Base-by-base conservation (phyloP, 768 basidiomycete species). In the Strobilomyces dryophilus region DNA sequence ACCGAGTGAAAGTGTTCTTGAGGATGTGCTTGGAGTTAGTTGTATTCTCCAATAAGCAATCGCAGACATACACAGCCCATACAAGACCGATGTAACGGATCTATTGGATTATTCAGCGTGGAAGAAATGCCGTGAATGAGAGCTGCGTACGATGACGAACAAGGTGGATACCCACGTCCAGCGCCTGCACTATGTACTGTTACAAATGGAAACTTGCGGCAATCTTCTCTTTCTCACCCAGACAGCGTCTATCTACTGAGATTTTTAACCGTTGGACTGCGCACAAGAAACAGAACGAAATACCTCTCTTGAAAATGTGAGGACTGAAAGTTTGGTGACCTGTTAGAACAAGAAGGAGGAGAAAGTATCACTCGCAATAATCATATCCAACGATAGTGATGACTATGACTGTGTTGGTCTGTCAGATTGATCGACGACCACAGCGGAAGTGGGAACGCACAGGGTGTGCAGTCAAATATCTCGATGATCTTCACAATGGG, bases 141-240 rank as follows among this genome's bases (percentile, higher is more conserved):
- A 9, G 20, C n/a, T n/a, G 51, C 61, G 9, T 24, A 62, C 61
- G 1, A 64, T 1, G 11, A 61, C 8, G 31, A 64, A 62, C 1
- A 64, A 1, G 1, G 43, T 35, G 5, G 61, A 64, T 11, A 64
- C 52, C 49, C 34, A 39, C 12, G 58, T 60, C 58, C 58, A 60
- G 9, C 31, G 34, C 39, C 43, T 50, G 18, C 49, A 21, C 58
- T 59, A 17, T 20, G 18, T 14, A n/a, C 6, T 8, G 21, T 58
- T 43, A 58, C 42, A 14, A 8, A 44, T 9, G 3, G 0, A 8
- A 17, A 41, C 1, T 5, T 7, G 18, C 8, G 3, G 7, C 3
- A 9, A 7, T 4, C 4, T 8, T 35, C 27, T 20, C 4, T 31
- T 20, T 3, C 53, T 40, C 20, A 61, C 60, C 60, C 60, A 61